These are phyloP conservation scores for Hyaloscypha variabilis DNA, from an alignment of 495 filamentous ascomycete genomes.

Conservation along the genomic window DNA sequence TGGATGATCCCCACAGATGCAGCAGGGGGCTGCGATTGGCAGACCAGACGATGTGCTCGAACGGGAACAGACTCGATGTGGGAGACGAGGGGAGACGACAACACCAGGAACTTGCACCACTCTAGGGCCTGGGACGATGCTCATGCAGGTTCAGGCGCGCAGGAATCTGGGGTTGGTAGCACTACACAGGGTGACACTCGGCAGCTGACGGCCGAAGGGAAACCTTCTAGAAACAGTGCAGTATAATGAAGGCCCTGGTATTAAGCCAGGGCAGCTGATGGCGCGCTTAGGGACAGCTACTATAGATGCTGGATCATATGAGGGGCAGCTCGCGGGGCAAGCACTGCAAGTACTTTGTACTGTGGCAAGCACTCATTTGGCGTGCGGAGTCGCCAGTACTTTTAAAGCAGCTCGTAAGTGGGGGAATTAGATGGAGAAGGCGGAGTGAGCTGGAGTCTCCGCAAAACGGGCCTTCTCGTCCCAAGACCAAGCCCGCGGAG, in stretches of 20 bases:
- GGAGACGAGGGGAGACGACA: conserved; percentile 4
- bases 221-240: conserved; percentile 18
- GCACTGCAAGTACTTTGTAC: neutral
- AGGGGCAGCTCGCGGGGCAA: neutral
- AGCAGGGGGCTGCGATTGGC: conserved; percentile 19
- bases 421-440: neutral
- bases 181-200: conserved; percentile 5
- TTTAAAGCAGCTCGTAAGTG: neutral
- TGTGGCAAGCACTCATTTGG: neutral
- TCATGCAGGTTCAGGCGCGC: conserved; percentile 29
- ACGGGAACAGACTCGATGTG: conserved; percentile 14
- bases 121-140: conserved; percentile 27
- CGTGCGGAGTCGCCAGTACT: no score
- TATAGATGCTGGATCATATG: neutral
- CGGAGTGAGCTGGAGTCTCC: neutral
- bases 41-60: conserved; percentile 31
- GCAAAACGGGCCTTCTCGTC: neutral
- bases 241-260: conserved; percentile 4
- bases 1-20: conserved; percentile 2
- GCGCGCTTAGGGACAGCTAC: neutral
- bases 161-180: conserved; percentile 27
- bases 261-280: conserved; percentile 20
- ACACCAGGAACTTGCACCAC: conserved; percentile 16
- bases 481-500: neutral
- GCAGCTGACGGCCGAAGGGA: conserved; percentile 30